A percentile compares a stretch with the other conserved stretches of the same genome.
Conservation (phyloP, 495 filamentous ascomycete genomes). For the Penicillium fimorum region DNA sequence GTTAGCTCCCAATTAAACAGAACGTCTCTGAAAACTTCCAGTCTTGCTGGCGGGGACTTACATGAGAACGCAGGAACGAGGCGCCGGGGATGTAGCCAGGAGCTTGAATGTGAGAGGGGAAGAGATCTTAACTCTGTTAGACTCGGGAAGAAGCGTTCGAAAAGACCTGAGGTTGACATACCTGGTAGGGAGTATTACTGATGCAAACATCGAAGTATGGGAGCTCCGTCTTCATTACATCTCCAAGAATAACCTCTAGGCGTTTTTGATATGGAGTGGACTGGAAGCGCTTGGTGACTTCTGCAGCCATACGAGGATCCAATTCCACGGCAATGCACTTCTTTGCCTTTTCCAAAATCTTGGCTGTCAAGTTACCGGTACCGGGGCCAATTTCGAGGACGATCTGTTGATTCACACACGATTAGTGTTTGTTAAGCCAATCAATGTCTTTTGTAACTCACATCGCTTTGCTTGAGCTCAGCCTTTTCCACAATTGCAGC, state of each 20-base stretch:
- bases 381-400: constrained; percentile 77
- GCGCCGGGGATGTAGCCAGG: constrained; percentile 71
- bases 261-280: constrained; percentile 76
- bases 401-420: constrained; percentile 34
- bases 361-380: constrained; percentile 84
- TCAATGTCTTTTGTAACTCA: constrained; percentile 27
- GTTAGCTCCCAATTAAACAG: constrained; percentile 3
- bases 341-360: constrained; percentile 83
- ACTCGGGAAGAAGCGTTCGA: background rate
- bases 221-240: constrained; percentile 88
- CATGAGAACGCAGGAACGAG: constrained; percentile 82
- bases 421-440: background rate
- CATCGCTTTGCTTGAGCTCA: constrained; percentile 83
- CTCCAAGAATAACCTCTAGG: constrained; percentile 81
- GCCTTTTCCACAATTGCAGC: constrained; percentile 78
- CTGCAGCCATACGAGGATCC: constrained; percentile 95
- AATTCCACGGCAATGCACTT: constrained; percentile 88
- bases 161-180: constrained; percentile 17
- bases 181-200: constrained; percentile 88
- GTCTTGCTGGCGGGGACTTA: constrained; percentile 37
- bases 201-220: constrained; percentile 91
- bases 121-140: constrained; percentile 61
- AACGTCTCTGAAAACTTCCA: background rate
- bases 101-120: constrained; percentile 89
- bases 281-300: constrained; percentile 92